Evolutionary conservation across 31 red algal genomes (phyloP).

Genomic region (Porphyra umbilicalis): DNA sequence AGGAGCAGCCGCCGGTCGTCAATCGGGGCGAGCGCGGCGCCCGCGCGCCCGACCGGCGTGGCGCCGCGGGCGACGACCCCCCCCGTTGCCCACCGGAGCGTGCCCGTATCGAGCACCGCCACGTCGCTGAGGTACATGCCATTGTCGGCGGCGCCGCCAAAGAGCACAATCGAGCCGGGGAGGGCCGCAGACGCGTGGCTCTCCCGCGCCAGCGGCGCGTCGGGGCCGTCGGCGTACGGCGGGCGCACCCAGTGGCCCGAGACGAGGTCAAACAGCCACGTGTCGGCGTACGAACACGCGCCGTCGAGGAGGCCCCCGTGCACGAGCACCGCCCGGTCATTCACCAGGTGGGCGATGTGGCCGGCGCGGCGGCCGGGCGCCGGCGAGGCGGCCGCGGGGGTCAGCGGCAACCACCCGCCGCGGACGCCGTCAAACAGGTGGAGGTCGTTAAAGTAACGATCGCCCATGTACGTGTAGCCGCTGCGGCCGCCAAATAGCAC

Average conservation of each 20-base stretch:
- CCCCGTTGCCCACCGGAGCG: conserved; percentile 22
- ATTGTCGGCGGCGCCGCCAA: conserved; percentile 28
- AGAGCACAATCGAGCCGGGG: conserved; percentile 13
- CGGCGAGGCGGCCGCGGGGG: background rate
- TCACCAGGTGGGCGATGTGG: conserved; percentile 32
- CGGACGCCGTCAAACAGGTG: conserved; percentile 46
- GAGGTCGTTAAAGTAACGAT: conserved; percentile 43
- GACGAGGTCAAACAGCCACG: conserved; percentile 47
- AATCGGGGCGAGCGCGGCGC: conserved; percentile 25
- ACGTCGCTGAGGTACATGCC: conserved; percentile 9
- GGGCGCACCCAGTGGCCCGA: conserved; percentile 20
- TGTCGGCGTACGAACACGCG: conserved; percentile 41
- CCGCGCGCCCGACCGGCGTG: conserved; percentile 25
- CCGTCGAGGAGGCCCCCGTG: conserved; percentile 63
- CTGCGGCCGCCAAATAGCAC: conserved; percentile 49
- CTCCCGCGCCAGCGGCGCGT: conserved; percentile 34
- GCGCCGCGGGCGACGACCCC: conserved; percentile 24
- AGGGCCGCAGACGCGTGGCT: conserved; percentile 28
- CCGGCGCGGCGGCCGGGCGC: conserved; percentile 28
- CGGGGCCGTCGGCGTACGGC: conserved; percentile 34
- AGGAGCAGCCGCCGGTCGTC: conserved; percentile 25
- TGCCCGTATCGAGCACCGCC: conserved; percentile 26
- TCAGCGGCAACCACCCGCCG: conserved; percentile 28
- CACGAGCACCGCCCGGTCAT: conserved; percentile 31
- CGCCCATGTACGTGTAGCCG: conserved; percentile 51